phyloP scores from a whole-genome alignment of 331 rosid genomes.

The Prunus yedoensis region DNA sequence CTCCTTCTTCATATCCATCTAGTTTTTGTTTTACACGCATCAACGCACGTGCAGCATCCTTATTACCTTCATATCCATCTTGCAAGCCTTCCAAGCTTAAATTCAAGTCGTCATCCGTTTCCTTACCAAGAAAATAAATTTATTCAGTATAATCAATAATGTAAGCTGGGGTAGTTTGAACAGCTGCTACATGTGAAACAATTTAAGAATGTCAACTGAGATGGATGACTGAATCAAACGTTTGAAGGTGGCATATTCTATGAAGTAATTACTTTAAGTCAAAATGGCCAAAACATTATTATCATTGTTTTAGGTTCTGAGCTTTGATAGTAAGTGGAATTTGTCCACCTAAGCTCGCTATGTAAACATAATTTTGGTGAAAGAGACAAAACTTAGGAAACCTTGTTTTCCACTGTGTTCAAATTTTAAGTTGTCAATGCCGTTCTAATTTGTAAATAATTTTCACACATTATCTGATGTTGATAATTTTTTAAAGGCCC shows the following conservation, averaged over 20 bases:
- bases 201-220: background rate
- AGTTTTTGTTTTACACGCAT: slow-evolving; percentile 92
- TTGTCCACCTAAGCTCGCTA: no score
- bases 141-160: background rate
- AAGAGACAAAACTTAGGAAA: no score
- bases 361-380: no score
- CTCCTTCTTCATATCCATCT: slow-evolving; percentile 96
- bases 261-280: background rate
- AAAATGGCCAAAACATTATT: background rate
- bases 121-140: slow-evolving; percentile 41
- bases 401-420: background rate
- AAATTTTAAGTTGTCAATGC: background rate
- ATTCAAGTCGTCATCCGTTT: slow-evolving; percentile 69
- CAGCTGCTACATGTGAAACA: background rate
- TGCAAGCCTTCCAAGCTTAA: slow-evolving; percentile 63
- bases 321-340: no score
- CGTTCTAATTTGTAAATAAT: background rate
- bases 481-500: background rate
- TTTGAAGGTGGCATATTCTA: background rate
- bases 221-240: background rate
- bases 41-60: slow-evolving; percentile 90
- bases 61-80: slow-evolving; percentile 81
- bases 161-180: background rate
- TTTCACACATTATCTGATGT: background rate
- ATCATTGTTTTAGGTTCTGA: no score